These are phyloP conservation scores for Lasiosphaeriaceae sp. DNA, from an alignment of 495 filamentous ascomycete genomes.

Conservation along the genomic window DNA sequence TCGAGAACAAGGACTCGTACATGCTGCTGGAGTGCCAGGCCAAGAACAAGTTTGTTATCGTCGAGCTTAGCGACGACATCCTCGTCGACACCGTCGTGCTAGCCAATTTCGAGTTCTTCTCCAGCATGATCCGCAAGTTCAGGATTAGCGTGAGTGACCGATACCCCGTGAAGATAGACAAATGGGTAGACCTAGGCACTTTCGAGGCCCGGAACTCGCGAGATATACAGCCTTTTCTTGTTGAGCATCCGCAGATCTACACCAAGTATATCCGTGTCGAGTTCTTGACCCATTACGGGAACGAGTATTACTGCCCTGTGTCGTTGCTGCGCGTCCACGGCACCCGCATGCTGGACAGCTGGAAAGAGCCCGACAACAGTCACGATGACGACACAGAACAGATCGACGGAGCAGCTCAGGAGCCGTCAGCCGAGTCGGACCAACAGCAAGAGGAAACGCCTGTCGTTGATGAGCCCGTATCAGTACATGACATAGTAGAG, in stretches of 20 bases:
- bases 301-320: constrained; percentile 93
- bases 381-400: constrained; percentile 42
- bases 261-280: constrained; percentile 88
- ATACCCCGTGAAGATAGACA: constrained; percentile 86
- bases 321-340: constrained; percentile 90
- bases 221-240: constrained; percentile 87
- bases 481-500: constrained; percentile 8
- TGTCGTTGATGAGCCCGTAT: not conserved
- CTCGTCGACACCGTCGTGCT: constrained; percentile 92
- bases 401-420: constrained; percentile 20
- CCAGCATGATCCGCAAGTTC: constrained; percentile 89
- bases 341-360: constrained; percentile 93
- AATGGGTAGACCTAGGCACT: constrained; percentile 84
- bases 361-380: constrained; percentile 54
- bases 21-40: constrained; percentile 90
- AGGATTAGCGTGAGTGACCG: constrained; percentile 85
- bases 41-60: constrained; percentile 87
- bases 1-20: constrained; percentile 98
- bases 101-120: constrained; percentile 98
- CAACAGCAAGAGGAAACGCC: constrained; percentile 21
- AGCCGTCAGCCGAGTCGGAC: constrained; percentile 27
- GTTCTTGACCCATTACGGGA: constrained; percentile 89
- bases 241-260: constrained; percentile 93
- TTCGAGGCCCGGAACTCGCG: constrained; percentile 89
- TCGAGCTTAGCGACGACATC: constrained; percentile 87